Evolutionary conservation across 2,329 filamentous ascomycete species (phyloP), one percentile per base, ranked within the genome.

Genomic region (Alternaria tenuissima): DNA sequence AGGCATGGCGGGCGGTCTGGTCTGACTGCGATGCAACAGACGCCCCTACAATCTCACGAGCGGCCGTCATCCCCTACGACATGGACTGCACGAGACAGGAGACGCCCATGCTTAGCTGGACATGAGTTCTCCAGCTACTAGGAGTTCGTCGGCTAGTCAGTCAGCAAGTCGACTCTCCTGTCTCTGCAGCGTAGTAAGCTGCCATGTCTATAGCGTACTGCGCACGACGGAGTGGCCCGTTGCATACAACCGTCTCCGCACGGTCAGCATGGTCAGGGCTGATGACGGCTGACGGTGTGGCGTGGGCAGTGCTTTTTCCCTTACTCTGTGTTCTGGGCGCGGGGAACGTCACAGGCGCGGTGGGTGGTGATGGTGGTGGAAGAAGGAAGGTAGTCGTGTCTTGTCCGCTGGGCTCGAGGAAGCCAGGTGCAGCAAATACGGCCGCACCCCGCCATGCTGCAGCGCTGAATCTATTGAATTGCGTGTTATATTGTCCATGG

Each of bases 31-130:
- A 54, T 51, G 48, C 49, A 38, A 55, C 42, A 22, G 18, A 8
- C 34, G 34, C 38, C 26, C 46, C 44, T 44, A 20, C 55, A 62
- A 59, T 65, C 49, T 64, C 62, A 64, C 61, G 32, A 59, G 59
- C 59, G 59, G 59, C 59, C 32, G 59, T 59, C 63, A 55, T 61
- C 42, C 52, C 57, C 55, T 39, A 42, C 30, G 48, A 39, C 34
- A 44, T 44, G 43, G 28, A n/a, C 36, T 42, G 38, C 38, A 52
- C 47, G 54, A 48, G 54, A 36, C 30, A 54, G 52, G 42, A 55
- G 43, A 24, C 52, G 46, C 32, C 46, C 32, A 38, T 49, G 46
- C 46, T 36, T 22, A 7, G 46, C 20, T 26, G 8, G 39, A 24
- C 39, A 24, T 24, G 39, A 41, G 24, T n/a, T n/a, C 24, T 26